Percentiles rank a stretch among this genome's conserved stretches.
phyloP scores from a whole-genome alignment of 139 green algal genomes.

The Deuterostichococcus epilithicus region DNA sequence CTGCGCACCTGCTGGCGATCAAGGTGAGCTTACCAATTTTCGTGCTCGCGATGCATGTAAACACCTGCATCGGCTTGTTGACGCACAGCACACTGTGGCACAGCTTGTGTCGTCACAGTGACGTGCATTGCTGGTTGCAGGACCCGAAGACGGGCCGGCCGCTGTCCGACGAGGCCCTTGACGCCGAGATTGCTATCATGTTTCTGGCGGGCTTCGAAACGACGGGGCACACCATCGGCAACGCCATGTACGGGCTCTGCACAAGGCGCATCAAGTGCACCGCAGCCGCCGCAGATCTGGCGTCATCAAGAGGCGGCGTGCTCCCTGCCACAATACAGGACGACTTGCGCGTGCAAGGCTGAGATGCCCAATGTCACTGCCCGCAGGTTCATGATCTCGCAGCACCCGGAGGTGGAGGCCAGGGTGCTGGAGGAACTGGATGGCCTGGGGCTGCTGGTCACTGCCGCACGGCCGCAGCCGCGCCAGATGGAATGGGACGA shows the following conservation, averaged over 20 bases:
- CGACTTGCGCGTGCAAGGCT: background rate
- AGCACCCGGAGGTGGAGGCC: slow-evolving; percentile 20
- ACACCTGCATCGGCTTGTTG: too few species aligned
- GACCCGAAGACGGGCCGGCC: slow-evolving; percentile 6
- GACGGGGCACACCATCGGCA: slow-evolving; percentile 31
- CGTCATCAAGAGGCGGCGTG: too few species aligned
- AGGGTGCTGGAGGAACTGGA: slow-evolving; percentile 21
- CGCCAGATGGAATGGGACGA: background rate
- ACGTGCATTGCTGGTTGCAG: too few species aligned
- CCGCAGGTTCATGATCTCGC: slow-evolving; percentile 16
- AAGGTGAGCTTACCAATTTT: background rate
- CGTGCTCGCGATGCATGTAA: background rate
- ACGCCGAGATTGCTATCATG: slow-evolving; percentile 23
- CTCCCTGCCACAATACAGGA: too few species aligned
- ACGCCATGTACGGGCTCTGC: background rate
- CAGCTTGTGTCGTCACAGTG: too few species aligned
- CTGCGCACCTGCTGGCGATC: background rate
- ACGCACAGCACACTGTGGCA: too few species aligned
- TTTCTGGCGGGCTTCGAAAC: slow-evolving; percentile 45
- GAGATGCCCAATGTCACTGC: background rate
- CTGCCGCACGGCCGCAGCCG: background rate
- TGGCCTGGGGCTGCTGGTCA: slow-evolving; percentile 9
- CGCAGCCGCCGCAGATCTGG: too few species aligned
- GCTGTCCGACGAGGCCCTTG: slow-evolving; percentile 15
- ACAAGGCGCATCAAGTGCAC: too few species aligned